A percentile compares a stretch with the other conserved stretches of the same genome.
Evolutionary conservation across 495 filamentous ascomycete genomes (phyloP).

Genomic region (Parmelia sp.): DNA sequence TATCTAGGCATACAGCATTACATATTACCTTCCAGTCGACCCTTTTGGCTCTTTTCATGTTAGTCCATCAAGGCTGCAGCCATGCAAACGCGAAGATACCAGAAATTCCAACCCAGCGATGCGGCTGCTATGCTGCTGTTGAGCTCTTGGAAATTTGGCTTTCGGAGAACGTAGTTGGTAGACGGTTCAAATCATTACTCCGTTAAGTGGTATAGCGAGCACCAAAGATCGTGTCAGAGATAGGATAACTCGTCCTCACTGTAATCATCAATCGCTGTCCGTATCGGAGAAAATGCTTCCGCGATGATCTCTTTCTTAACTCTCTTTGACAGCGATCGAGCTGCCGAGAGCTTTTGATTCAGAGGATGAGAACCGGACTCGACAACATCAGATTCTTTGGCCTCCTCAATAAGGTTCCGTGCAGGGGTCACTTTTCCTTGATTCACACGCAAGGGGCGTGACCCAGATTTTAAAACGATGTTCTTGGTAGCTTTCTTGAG

Average conservation of each 20-base stretch:
- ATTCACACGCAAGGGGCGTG: not conserved
- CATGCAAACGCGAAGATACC: no score
- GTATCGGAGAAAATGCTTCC: constrained; percentile 5
- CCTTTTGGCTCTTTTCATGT: not conserved
- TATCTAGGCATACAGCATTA: not conserved
- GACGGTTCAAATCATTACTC: not conserved
- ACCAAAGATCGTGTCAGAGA: not conserved
- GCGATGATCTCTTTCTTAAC: not conserved
- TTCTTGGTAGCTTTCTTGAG: not conserved
- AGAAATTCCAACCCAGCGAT: not conserved
- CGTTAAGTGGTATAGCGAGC: not conserved
- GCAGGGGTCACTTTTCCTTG: not conserved
- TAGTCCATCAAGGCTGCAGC: not conserved
- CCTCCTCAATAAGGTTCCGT: not conserved
- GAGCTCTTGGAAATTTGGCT: no score
- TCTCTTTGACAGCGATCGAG: constrained; percentile 1
- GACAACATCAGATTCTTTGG: not conserved
- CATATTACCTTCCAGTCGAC: not conserved
- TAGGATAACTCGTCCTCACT: constrained; percentile 19
- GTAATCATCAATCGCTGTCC: constrained; percentile 5
- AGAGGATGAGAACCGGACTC: not conserved
- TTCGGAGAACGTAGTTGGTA: not conserved
- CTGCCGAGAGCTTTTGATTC: not conserved
- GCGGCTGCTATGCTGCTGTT: not conserved
- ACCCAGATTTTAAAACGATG: not conserved